Evolutionary conservation across 2,329 filamentous ascomycete species (phyloP).

Genomic region (Colletotrichum abscissum): DNA sequence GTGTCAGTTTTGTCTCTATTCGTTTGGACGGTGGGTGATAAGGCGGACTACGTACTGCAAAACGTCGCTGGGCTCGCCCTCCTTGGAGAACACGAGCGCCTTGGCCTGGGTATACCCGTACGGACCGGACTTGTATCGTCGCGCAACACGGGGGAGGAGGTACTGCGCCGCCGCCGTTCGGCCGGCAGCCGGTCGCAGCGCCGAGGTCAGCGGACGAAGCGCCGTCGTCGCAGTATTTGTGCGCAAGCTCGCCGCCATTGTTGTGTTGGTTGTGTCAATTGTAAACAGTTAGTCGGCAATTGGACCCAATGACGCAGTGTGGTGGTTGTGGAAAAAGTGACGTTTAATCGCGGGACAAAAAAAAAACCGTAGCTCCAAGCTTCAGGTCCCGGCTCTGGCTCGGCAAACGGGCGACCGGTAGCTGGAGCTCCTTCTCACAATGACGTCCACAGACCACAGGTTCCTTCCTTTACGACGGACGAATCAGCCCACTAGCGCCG

Average conservation of each 20-base stretch:
- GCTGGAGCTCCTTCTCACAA: conserved; percentile 18
- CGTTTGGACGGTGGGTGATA: neutral
- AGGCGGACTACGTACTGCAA: conserved; percentile 60
- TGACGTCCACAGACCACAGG: conserved; percentile 22
- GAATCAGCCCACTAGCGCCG: conserved; percentile 19
- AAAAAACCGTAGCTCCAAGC: neutral
- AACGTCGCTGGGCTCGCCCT: conserved; percentile 81
- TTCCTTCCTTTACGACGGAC: neutral
- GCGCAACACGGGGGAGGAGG: conserved; percentile 37
- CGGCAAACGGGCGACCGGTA: conserved; percentile 30
- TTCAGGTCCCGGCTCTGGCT: conserved; percentile 28
- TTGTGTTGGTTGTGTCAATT: neutral
- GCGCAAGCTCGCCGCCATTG: conserved; percentile 26
- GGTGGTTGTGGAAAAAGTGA: neutral
- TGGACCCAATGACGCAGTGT: neutral
- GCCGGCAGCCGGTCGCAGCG: conserved; percentile 11
- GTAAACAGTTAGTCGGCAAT: neutral
- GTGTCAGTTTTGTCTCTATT: conserved; percentile 10
- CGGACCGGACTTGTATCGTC: conserved; percentile 66
- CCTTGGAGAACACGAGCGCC: conserved; percentile 79
- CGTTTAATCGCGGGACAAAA: too few relatives aligned
- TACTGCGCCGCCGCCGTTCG: neutral
- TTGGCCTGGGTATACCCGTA: conserved; percentile 90
- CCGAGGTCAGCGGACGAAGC: conserved; percentile 32
- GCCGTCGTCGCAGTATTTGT: conserved; percentile 2